Evolutionary conservation across 176 grass and related monocot genomes (phyloP), one percentile per base, ranked within the genome.

Genomic region (Paspalum vaginatum): DNA sequence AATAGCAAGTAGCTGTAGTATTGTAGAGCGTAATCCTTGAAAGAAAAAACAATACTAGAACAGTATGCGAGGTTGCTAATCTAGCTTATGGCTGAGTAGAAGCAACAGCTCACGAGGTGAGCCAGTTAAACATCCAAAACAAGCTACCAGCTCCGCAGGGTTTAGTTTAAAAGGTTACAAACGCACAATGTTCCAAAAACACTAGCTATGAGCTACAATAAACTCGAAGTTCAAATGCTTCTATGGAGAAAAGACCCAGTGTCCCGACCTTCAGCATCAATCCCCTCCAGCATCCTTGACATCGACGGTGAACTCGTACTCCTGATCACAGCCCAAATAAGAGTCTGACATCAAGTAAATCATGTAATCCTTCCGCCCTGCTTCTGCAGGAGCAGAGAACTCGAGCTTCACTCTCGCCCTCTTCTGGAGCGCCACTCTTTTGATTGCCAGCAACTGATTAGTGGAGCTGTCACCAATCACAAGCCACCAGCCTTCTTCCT

Each of bases 401-500:
- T 85, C 86, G 5, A 98, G 95, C 66, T 94, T 94, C 32, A 91
- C 92, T 49, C 87, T 92, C 11, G 88, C 87, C 79, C 86, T 90
- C 75, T 87, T 90, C 61, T 93, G 92, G 48, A 98, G 81, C 1
- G 87, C 67, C 32, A 98, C 92, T 51, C 95, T 90, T 83, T 92
- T 98, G 52, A 94, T 98, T 17, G 95, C 95, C 20, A 98, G 73
- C 46, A 98, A 84, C 73, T 98, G 95, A 57, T 98, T 94, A 16
- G 83, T 87, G 22, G 78, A 67, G 46, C 87, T 68, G 62, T 87
- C 76, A 60, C 92, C 84, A 41, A 91, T 82, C 26, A 94, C 90
- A 68, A 98, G 74, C 93, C 93, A 95, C 93, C 93, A 95, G 14
- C 95, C 95, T 92, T 98, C 95, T 82, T 98, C 95, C 85, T 94